Conservation (phyloP, 352 stramenopile species). For the Phytophthora chlamydospora region DNA sequence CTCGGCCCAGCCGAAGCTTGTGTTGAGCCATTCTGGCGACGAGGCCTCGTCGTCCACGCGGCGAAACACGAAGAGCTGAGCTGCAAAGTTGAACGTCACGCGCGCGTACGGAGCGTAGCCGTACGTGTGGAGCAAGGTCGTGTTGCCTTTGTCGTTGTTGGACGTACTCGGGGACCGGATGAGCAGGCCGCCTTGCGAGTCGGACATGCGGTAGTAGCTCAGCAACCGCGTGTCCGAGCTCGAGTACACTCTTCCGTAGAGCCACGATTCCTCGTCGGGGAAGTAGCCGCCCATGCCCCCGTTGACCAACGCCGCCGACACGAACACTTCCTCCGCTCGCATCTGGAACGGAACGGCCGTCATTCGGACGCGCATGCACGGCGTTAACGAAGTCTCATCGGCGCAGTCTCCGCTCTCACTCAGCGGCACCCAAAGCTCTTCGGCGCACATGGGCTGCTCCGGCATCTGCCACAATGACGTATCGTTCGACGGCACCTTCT, state of each 20-base stretch:
- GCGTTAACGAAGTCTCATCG: slow-evolving; percentile 24
- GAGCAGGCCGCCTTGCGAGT: slow-evolving; percentile 66
- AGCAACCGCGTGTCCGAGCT: slow-evolving; percentile 66
- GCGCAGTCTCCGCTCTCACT: slow-evolving; percentile 37
- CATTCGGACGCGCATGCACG: slow-evolving; percentile 80
- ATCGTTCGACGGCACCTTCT: slow-evolving; percentile 53
- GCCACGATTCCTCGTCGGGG: slow-evolving; percentile 54
- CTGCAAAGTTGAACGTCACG: slow-evolving; percentile 79
- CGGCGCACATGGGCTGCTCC: slow-evolving; percentile 72
- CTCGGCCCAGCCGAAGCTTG: slow-evolving; percentile 58
- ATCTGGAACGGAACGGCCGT: slow-evolving; percentile 80
- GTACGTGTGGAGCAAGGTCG: slow-evolving; percentile 48
- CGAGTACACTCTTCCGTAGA: slow-evolving; percentile 77
- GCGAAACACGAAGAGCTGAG: slow-evolving; percentile 78
- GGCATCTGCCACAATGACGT: slow-evolving; percentile 71
- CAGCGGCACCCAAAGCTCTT: slow-evolving; percentile 80
- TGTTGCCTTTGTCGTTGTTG: slow-evolving; percentile 84
- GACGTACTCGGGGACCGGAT: slow-evolving; percentile 66
- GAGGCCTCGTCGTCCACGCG: slow-evolving; percentile 61
- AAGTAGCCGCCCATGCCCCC: slow-evolving; percentile 82
- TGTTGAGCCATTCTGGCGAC: slow-evolving; percentile 69
- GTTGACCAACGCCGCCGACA: slow-evolving; percentile 52
- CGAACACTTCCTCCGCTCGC: slow-evolving; percentile 64
- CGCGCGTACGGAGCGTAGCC: slow-evolving; percentile 66
- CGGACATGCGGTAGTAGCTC: slow-evolving; percentile 83